Conservation (phyloP, 2,329 filamentous ascomycete genomes). For the Falciphora oryzae region DNA sequence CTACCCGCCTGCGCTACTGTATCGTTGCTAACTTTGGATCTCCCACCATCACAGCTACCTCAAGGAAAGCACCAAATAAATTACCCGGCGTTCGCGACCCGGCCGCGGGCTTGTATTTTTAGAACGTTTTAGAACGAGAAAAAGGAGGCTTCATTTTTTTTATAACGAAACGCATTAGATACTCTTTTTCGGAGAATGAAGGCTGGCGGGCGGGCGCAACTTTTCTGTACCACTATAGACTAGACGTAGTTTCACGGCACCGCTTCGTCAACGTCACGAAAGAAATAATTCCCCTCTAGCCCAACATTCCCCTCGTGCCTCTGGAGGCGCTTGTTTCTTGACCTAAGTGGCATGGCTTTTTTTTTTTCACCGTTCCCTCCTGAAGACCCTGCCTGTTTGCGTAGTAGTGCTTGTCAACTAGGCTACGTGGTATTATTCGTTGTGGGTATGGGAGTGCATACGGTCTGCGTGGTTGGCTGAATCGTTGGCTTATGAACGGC, state of each 20-base stretch:
- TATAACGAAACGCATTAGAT: conserved; percentile 4
- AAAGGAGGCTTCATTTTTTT: conserved; percentile 5
- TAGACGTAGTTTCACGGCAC: conserved; percentile 10
- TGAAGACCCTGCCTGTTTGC: neutral
- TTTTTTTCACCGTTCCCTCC: neutral
- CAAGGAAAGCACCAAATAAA: conserved; percentile 63
- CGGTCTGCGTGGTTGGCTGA: neutral
- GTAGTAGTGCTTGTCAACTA: neutral
- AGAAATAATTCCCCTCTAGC: conserved; percentile 6
- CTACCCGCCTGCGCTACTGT: conserved; percentile 5
- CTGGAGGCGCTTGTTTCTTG: too few species aligned
- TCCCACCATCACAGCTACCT: conserved; percentile 48
- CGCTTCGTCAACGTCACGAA: conserved; percentile 8
- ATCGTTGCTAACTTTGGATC: neutral
- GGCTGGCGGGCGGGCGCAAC: conserved; percentile 6
- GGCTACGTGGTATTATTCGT: neutral
- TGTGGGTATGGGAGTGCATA: neutral
- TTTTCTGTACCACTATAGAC: conserved; percentile 9
- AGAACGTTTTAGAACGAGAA: neutral
- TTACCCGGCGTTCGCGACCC: neutral
- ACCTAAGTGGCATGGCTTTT: too few species aligned
- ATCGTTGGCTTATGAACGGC: neutral
- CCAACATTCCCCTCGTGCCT: neutral
- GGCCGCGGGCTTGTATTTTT: conserved; percentile 9
- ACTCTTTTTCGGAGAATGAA: neutral